These are phyloP conservation scores for Clathrus columnatus DNA, from an alignment of 768 basidiomycete genomes.

Conservation along the genomic window DNA sequence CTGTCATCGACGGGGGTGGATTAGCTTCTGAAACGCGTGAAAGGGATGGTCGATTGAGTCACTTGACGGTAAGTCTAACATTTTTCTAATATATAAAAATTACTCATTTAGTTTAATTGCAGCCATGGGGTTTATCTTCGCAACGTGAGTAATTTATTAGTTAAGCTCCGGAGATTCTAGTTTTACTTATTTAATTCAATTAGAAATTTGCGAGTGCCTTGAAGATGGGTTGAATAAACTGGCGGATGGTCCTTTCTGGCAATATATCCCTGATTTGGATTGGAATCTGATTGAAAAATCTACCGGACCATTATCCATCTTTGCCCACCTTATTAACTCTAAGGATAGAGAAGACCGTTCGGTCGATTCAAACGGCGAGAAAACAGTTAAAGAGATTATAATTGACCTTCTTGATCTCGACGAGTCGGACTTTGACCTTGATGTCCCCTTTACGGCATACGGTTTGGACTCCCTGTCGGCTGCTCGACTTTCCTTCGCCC, in stretches of 20 bases:
- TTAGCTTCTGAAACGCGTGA: conserved; percentile 7
- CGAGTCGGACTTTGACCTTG: conserved; percentile 7
- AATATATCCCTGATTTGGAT: conserved; percentile 28
- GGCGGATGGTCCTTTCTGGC: conserved; percentile 15
- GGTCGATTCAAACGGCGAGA: background rate
- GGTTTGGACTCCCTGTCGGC: conserved; percentile 14
- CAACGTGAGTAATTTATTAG: conserved; percentile 9
- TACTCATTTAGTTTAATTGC: background rate
- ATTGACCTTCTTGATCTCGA: conserved; percentile 8
- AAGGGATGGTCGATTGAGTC: conserved; percentile 2
- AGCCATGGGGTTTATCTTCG: conserved; percentile 14
- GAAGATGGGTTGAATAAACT: conserved; percentile 26
- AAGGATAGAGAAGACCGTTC: background rate
- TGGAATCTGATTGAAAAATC: conserved; percentile 21
- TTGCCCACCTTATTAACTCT: conserved; percentile 17
- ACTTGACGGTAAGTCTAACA: background rate
- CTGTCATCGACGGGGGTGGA: conserved; percentile 21
- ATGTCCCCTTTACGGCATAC: conserved; percentile 12
- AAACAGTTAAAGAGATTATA: background rate
- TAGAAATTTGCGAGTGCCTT: conserved; percentile 24
- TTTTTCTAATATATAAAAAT: background rate
- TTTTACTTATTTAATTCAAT: background rate
- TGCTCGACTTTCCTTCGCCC: conserved; percentile 8
- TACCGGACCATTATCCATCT: conserved; percentile 17
- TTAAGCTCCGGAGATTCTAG: background rate